Evolutionary conservation across 805 yeast genomes (phyloP).

Genomic region (Debaryomyces tyrocola): DNA sequence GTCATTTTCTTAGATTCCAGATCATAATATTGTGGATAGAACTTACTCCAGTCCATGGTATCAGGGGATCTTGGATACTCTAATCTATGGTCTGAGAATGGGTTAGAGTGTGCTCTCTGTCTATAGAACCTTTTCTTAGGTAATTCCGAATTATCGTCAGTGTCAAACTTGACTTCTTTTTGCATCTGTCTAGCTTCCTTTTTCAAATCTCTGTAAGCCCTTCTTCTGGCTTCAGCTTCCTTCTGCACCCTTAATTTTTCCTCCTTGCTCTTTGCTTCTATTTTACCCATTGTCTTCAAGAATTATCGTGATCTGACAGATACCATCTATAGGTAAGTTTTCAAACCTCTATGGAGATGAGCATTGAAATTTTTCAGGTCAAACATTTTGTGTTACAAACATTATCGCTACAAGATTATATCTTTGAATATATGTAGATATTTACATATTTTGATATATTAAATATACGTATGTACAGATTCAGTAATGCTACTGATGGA

Average conservation of each 20-base stretch:
- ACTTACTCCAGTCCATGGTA: slow-evolving; percentile 81
- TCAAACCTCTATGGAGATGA: not conserved
- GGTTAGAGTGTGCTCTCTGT: slow-evolving; percentile 97
- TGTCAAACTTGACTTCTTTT: slow-evolving; percentile 49
- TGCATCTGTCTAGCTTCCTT: slow-evolving; percentile 43
- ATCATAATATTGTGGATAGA: slow-evolving; percentile 64
- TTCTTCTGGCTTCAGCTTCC: slow-evolving; percentile 43
- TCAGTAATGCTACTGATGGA: no score
- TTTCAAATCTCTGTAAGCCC: slow-evolving; percentile 49
- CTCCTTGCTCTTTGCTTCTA: not conserved
- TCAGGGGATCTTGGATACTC: slow-evolving; percentile 84
- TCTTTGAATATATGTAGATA: no score
- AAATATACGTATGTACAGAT: no score
- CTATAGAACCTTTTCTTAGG: slow-evolving; percentile 88
- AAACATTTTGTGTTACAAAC: not conserved
- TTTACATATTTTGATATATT: no score
- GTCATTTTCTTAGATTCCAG: slow-evolving; percentile 41
- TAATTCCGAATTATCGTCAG: slow-evolving; percentile 41
- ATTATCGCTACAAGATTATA: no score
- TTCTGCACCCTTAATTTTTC: slow-evolving; percentile 13
- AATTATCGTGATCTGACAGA: not conserved
- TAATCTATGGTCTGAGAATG: slow-evolving; percentile 90
- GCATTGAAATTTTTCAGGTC: not conserved
- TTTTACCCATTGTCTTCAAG: not conserved
- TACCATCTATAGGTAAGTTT: no score